A percentile compares a stretch with the other conserved stretches of the same genome.
phyloP scores from a whole-genome alignment of 805 yeast genomes.

The Yarrowia hollandica region DNA sequence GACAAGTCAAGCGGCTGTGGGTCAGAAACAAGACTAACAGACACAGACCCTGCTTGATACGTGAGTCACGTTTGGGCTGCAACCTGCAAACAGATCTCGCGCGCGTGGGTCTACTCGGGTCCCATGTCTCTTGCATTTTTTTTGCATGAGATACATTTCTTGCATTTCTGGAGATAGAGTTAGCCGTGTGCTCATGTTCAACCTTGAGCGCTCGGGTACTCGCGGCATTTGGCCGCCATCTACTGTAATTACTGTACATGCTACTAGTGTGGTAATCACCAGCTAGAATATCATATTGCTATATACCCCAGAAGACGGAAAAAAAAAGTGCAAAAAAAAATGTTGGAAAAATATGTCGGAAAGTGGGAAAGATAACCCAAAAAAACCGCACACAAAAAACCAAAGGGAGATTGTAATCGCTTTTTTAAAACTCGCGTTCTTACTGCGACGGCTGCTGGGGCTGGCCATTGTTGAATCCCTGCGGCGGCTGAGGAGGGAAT shows the following conservation, averaged over 20 bases:
- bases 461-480: conserved; percentile 29
- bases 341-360: conserved; percentile 15
- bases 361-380: conserved; percentile 22
- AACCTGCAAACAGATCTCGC: neutral
- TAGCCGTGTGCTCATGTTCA: no score
- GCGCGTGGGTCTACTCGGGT: conserved; percentile 18
- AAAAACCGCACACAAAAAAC: conserved; percentile 29
- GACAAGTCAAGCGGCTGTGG: no score
- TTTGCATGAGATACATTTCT: neutral
- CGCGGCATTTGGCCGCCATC: neutral
- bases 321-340: conserved; percentile 13
- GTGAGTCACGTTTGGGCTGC: conserved; percentile 10
- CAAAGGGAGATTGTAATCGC: conserved; percentile 23
- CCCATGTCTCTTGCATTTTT: neutral
- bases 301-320: conserved; percentile 9
- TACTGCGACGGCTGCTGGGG: conserved; percentile 28
- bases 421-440: conserved; percentile 5
- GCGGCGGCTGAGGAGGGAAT: conserved; percentile 28
- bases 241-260: neutral
- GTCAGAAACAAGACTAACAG: no score
- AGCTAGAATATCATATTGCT: conserved; percentile 15
- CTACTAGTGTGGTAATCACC: conserved; percentile 3
- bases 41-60: neutral
- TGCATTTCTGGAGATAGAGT: conserved; percentile 27
- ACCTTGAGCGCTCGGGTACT: no score